Percentiles rank a stretch among this genome's conserved stretches.
Evolutionary conservation across 441 rosid genomes (phyloP).

Genomic region (Aleurites moluccanus): DNA sequence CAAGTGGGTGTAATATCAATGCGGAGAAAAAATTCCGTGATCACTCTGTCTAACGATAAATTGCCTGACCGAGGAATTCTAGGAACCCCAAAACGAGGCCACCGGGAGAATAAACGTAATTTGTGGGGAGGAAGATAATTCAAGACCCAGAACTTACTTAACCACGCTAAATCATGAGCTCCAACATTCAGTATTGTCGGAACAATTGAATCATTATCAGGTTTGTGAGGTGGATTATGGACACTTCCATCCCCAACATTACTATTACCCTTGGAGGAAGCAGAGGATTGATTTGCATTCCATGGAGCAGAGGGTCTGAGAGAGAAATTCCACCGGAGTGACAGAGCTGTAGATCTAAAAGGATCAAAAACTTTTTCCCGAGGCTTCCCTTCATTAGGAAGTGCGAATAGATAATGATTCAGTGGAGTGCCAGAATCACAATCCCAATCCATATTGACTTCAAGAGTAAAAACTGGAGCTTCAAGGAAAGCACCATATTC

Average conservation of each 20-base stretch:
- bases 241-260: slow-evolving; percentile 36
- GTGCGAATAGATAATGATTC: slow-evolving; percentile 91
- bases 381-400: slow-evolving; percentile 84
- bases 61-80: slow-evolving; percentile 85
- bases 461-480: slow-evolving; percentile 75
- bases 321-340: slow-evolving; percentile 87
- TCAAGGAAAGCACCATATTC: slow-evolving; percentile 65
- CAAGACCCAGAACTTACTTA: slow-evolving; percentile 76
- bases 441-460: slow-evolving; percentile 94
- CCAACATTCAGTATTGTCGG: slow-evolving; percentile 78
- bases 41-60: slow-evolving; percentile 85
- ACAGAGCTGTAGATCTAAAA: slow-evolving; percentile 92
- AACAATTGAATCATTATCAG: slow-evolving; percentile 43
- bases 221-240: slow-evolving; percentile 39
- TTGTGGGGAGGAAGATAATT: slow-evolving; percentile 95
- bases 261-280: slow-evolving; percentile 41
- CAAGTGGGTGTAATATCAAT: slow-evolving; percentile 74
- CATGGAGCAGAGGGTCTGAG: slow-evolving; percentile 54
- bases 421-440: slow-evolving; percentile 91
- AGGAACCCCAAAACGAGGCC: slow-evolving; percentile 95
- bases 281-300: slow-evolving; percentile 38
- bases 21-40: slow-evolving; percentile 97
- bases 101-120: slow-evolving; percentile 85
- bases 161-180: slow-evolving; percentile 99
- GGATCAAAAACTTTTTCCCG: slow-evolving; percentile 91